Evolutionary conservation across 768 basidiomycete genomes (phyloP).

Genomic region (Lactarius sp.): DNA sequence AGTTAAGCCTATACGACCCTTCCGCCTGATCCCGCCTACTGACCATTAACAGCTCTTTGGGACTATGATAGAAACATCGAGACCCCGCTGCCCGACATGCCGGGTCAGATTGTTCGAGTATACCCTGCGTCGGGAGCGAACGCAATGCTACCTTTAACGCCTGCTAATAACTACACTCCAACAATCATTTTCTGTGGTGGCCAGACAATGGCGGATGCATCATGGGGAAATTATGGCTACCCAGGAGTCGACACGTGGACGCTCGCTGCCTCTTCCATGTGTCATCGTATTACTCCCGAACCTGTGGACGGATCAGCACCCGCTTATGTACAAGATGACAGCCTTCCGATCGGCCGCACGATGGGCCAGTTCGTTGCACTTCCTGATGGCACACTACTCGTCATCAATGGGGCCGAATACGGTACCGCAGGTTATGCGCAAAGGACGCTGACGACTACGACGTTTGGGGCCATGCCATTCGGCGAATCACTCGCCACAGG

Average conservation of each 20-base stretch:
- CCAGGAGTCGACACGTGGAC: slow-evolving; percentile 71
- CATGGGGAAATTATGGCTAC: slow-evolving; percentile 71
- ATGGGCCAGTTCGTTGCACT: slow-evolving; percentile 92
- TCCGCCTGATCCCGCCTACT: slow-evolving; percentile 14
- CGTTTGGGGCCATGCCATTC: slow-evolving; percentile 54
- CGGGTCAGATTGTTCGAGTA: slow-evolving; percentile 65
- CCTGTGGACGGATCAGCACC: slow-evolving; percentile 59
- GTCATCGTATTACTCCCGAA: slow-evolving; percentile 84
- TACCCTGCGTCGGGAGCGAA: slow-evolving; percentile 87
- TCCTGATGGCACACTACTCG: slow-evolving; percentile 66
- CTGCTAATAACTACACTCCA: slow-evolving; percentile 79
- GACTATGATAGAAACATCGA: slow-evolving; percentile 46
- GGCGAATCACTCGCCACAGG: slow-evolving; percentile 72
- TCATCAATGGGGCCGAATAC: slow-evolving; percentile 76
- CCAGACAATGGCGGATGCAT: slow-evolving; percentile 61
- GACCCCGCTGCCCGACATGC: slow-evolving; percentile 44
- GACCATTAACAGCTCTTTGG: slow-evolving; percentile 39
- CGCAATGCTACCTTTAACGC: slow-evolving; percentile 88
- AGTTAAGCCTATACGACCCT: slow-evolving; percentile 40
- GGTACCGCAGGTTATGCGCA: slow-evolving; percentile 86
- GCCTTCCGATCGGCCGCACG: slow-evolving; percentile 67
- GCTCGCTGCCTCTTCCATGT: slow-evolving; percentile 62
- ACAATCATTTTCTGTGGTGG: slow-evolving; percentile 92
- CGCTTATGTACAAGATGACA: slow-evolving; percentile 64
- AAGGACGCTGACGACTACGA: slow-evolving; percentile 33